phyloP scores from a whole-genome alignment of 2,329 filamentous ascomycete species.

The Penicillium concentricum region DNA sequence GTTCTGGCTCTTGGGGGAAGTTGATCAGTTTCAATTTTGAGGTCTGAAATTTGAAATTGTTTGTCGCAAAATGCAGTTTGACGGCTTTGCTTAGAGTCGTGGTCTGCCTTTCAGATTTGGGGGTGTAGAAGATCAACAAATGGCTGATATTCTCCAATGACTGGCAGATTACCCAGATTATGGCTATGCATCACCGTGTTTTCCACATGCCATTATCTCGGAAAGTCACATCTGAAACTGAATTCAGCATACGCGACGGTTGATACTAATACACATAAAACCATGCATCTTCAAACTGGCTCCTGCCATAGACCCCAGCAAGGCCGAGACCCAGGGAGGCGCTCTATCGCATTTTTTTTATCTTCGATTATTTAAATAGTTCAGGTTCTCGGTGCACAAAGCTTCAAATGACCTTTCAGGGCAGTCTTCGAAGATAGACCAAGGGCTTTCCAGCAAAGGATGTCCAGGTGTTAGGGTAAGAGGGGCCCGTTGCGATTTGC shows the following conservation, averaged over 20 bases:
- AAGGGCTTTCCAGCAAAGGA: not conserved
- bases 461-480: not conserved
- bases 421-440: not conserved
- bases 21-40: constrained; percentile 2
- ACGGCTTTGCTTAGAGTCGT: not conserved
- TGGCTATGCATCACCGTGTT: not conserved
- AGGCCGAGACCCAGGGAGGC: not conserved
- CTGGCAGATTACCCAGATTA: not conserved
- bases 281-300: not conserved
- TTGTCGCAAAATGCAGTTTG: not conserved
- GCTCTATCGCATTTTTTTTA: not conserved
- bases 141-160: not conserved
- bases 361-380: not conserved
- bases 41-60: not conserved
- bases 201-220: not conserved
- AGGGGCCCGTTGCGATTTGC: too few species aligned
- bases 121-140: not conserved
- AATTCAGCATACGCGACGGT: not conserved
- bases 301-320: not conserved
- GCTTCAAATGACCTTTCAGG: not conserved
- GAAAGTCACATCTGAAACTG: not conserved
- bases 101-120: not conserved
- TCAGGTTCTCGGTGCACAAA: not conserved
- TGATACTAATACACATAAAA: not conserved
- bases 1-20: constrained; percentile 1